These are phyloP conservation scores for Wallacemonas sp. DNA, from an alignment of 208 protist genomes.

Conservation along the genomic window DNA sequence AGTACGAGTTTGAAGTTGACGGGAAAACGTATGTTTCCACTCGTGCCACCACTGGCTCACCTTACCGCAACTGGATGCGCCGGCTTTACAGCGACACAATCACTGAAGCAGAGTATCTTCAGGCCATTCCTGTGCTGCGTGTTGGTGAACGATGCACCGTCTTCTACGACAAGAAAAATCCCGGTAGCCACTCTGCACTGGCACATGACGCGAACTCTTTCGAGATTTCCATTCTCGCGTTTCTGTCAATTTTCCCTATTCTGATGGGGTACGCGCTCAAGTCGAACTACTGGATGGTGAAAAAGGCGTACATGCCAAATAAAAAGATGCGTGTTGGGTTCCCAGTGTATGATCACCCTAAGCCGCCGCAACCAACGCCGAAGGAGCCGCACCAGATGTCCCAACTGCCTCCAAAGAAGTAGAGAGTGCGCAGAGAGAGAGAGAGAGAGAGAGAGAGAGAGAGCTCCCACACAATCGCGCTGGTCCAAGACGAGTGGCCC, in stretches of 20 bases:
- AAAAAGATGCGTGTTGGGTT: conserved; percentile 80
- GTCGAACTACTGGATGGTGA: conserved; percentile 75
- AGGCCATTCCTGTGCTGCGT: conserved; percentile 83
- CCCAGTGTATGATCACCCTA: conserved; percentile 53
- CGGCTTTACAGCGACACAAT: conserved; percentile 83
- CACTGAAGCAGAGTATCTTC: conserved; percentile 88
- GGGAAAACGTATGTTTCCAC: conserved; percentile 78
- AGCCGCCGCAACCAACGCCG: conserved; percentile 48
- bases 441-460: too few relatives aligned
- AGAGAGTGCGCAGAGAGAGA: not conserved
- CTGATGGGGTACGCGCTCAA: conserved; percentile 87
- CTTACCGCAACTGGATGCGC: conserved; percentile 82
- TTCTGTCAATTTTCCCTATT: conserved; percentile 75
- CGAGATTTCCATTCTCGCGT: conserved; percentile 80
- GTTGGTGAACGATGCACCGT: conserved; percentile 79
- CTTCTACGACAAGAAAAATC: conserved; percentile 86
- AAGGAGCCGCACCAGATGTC: conserved; percentile 58
- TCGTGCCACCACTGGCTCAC: conserved; percentile 79
- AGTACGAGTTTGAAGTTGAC: conserved; percentile 86
- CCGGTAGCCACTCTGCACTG: conserved; percentile 61
- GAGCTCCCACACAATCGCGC: too few relatives aligned
- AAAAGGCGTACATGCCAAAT: conserved; percentile 77
- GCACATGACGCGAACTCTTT: conserved; percentile 89
- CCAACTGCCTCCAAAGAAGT: conserved; percentile 43
- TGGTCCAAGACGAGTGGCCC: too few relatives aligned